A percentile compares a stretch with the other conserved stretches of the same genome.
These are phyloP conservation scores for Parastagonospora nodorum DNA, from an alignment of 2,329 filamentous ascomycete species.

Conservation along the genomic window DNA sequence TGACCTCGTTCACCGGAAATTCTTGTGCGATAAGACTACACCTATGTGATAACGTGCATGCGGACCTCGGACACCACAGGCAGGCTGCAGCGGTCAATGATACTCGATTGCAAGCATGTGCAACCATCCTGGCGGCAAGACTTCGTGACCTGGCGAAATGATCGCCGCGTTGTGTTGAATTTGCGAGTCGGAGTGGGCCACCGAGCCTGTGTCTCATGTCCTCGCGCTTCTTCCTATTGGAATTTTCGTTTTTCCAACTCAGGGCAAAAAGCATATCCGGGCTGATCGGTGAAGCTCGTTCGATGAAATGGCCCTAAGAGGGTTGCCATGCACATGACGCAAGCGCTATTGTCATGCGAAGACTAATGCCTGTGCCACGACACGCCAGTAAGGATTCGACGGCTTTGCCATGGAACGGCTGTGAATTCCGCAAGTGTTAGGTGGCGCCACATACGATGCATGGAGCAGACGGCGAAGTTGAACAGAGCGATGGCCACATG, in stretches of 20 bases:
- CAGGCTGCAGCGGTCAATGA: constrained; percentile 13
- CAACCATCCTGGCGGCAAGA: constrained; percentile 25
- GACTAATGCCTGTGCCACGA: constrained; percentile 8
- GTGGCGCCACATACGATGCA: constrained; percentile 6
- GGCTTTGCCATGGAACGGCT: not conserved
- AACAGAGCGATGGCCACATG: constrained; percentile 5
- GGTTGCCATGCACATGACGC: constrained; percentile 16
- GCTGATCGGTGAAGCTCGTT: constrained; percentile 14
- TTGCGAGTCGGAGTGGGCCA: constrained; percentile 5
- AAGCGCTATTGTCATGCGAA: constrained; percentile 14
- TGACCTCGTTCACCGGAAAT: constrained; percentile 19
- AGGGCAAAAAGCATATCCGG: constrained; percentile 14
- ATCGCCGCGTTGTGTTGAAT: constrained; percentile 16
- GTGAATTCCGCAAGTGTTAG: constrained; percentile 1
- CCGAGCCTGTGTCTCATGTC: constrained; percentile 4
- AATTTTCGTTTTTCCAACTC: constrained; percentile 15
- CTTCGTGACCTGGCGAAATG: constrained; percentile 11
- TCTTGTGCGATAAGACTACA: constrained; percentile 19
- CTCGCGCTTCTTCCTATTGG: constrained; percentile 16
- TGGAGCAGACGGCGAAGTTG: not conserved
- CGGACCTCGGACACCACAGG: constrained; percentile 8
- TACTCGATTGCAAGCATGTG: constrained; percentile 20
- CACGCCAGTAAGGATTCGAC: constrained; percentile 3
- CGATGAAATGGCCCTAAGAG: constrained; percentile 9
- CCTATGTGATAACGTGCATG: constrained; percentile 13